Evolutionary conservation across 768 basidiomycete species (phyloP).

Genomic region (Auricularia cornea): DNA sequence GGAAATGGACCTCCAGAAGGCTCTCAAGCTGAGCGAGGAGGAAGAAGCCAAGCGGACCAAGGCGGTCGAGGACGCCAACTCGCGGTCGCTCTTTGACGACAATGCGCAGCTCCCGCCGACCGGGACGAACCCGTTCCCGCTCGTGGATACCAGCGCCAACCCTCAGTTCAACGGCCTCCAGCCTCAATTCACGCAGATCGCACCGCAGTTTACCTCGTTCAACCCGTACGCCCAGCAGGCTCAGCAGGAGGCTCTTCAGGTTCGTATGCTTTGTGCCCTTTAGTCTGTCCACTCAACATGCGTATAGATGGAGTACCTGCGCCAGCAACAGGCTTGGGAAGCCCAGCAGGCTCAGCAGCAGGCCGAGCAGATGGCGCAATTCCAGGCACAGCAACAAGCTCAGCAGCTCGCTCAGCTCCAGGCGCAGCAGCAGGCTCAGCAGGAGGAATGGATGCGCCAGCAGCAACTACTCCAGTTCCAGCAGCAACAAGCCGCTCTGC

Average conservation of each 20-base stretch:
- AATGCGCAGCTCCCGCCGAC: constrained; percentile 44
- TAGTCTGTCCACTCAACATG: constrained; percentile 8
- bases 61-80: constrained; percentile 66
- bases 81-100: constrained; percentile 78
- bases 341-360: constrained; percentile 69
- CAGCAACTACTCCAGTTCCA: constrained; percentile 39
- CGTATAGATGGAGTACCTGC: constrained; percentile 30
- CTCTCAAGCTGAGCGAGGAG: constrained; percentile 80
- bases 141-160: constrained; percentile 47
- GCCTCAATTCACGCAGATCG: constrained; percentile 66
- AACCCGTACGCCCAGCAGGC: constrained; percentile 92
- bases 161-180: constrained; percentile 46
- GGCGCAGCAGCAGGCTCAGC: constrained; percentile 40
- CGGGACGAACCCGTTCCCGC: constrained; percentile 51
- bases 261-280: constrained; percentile 19
- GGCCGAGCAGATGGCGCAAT: constrained; percentile 34
- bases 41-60: constrained; percentile 74
- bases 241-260: constrained; percentile 77
- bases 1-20: constrained; percentile 77
- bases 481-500: constrained; percentile 34
- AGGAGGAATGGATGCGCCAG: constrained; percentile 68
- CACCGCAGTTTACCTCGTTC: constrained; percentile 81
- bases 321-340: constrained; percentile 60
- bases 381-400: constrained; percentile 35
- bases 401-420: constrained; percentile 39